Percentiles rank a stretch among this genome's conserved stretches.
These are phyloP conservation scores for Diplodia corticola DNA, from an alignment of 2,329 filamentous ascomycete genomes.

Conservation along the genomic window DNA sequence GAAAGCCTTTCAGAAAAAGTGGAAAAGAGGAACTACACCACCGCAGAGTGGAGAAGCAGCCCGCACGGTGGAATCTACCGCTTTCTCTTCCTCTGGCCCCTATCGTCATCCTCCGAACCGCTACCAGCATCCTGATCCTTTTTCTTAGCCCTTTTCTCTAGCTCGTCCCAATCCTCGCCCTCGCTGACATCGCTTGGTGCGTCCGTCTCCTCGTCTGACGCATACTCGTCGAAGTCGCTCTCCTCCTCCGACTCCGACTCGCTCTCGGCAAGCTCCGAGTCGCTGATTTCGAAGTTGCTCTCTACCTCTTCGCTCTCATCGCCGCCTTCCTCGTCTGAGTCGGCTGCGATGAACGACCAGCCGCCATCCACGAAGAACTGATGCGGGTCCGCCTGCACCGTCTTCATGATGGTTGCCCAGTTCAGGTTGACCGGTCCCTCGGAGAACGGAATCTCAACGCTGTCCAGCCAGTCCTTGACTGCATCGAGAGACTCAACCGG, in stretches of 20 bases:
- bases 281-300: slow-evolving; percentile 86
- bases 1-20: slow-evolving; percentile 13
- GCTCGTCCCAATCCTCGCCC: slow-evolving; percentile 90
- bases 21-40: slow-evolving; percentile 19
- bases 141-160: slow-evolving; percentile 79
- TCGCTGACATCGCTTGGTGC: slow-evolving; percentile 55
- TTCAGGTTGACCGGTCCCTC: slow-evolving; percentile 97
- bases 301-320: slow-evolving; percentile 78
- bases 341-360: slow-evolving; percentile 87
- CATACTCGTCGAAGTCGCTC: slow-evolving; percentile 91
- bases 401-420: slow-evolving; percentile 99
- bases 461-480: slow-evolving; percentile 97
- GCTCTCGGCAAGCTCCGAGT: slow-evolving; percentile 70
- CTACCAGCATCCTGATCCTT: slow-evolving; percentile 59
- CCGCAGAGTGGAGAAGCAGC: not conserved
- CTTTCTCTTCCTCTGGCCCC: slow-evolving; percentile 74
- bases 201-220: slow-evolving; percentile 71
- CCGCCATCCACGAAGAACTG: slow-evolving; percentile 94
- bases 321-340: slow-evolving; percentile 80
- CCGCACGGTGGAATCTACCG: slow-evolving; percentile 48
- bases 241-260: slow-evolving; percentile 86
- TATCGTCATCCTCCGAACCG: slow-evolving; percentile 56
- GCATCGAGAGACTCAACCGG: slow-evolving; percentile 92
- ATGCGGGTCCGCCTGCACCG: slow-evolving; percentile 88
- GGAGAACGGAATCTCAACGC: slow-evolving; percentile 88